A percentile compares a stretch with the other conserved stretches of the same genome.
Evolutionary conservation across 73 alveolate species (phyloP).

Genomic region (Tetrahymena malaccensis): DNA sequence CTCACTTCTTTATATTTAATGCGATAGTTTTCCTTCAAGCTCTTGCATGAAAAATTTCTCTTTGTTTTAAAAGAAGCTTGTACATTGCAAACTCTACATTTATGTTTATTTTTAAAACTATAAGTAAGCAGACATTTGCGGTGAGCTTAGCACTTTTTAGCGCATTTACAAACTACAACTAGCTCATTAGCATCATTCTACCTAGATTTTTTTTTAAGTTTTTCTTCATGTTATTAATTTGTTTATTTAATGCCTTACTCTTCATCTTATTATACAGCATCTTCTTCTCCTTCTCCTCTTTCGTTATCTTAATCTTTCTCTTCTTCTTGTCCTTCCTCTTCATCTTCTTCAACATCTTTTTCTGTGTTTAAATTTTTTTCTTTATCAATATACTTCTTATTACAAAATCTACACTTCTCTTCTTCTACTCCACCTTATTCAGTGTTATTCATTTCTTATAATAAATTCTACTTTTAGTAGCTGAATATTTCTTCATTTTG

Average conservation of each 20-base stretch:
- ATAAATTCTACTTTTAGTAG: background rate
- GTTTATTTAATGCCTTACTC: background rate
- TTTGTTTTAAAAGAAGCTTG: background rate
- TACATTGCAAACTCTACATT: background rate
- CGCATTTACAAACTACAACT: background rate
- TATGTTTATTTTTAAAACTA: background rate
- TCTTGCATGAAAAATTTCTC: background rate
- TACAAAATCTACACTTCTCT: background rate
- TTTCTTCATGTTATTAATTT: background rate
- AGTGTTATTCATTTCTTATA: background rate
- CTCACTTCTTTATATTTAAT: background rate
- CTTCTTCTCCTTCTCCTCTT: background rate
- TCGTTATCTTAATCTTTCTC: background rate
- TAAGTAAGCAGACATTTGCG: background rate
- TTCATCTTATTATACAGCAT: background rate
- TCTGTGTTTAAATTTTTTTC: background rate
- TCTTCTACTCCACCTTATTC: background rate
- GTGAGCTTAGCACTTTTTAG: background rate
- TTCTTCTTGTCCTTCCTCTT: background rate
- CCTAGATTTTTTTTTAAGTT: background rate
- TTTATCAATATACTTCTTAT: background rate
- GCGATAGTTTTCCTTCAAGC: background rate
- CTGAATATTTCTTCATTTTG: background rate
- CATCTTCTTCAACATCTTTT: background rate
- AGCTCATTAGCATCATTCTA: background rate